Base-by-base conservation (phyloP, 768 basidiomycete species). In the Strobilomyces echinocephalus region DNA sequence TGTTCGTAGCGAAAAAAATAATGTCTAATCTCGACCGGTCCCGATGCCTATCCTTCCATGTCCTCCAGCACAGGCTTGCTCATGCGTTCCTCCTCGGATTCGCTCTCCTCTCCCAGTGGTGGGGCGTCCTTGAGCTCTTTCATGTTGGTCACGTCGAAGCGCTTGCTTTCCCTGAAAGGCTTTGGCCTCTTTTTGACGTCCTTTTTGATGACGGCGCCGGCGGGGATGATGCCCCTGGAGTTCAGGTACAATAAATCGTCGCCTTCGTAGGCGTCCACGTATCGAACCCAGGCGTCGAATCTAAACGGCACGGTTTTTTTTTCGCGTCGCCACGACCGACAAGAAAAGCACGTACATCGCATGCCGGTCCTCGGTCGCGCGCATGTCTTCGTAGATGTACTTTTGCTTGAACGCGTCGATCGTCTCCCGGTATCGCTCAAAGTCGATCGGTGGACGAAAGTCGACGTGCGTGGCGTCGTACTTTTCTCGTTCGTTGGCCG, bases 351-450 rank as follows among this genome's bases (percentile, higher is more conserved):
- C 93, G 56, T 61, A 93, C 91, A 90, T 72, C 52, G 84, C 88
- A 60, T 80, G 76, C 16, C 76, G 79, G 56, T 90, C 84, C 69
- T 99, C 97, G 26, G 92, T 84, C 55, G 78, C 73, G 44, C 93
- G 81, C 87, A 98, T 89, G 57, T 83, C 82, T 58, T 87, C 78
- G 63, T 97, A 97, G 31, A 99, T 95, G 58, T 81, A 80, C 61
- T 79, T 77, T 63, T 88, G 76, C 72, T 97, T 97, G 76, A 99
- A 98, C 18, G 68, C 75, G 38, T 87, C 78, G 49, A 98, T 92
- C 54, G 74, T 67, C 16, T 82, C 80, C n/a, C 73, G 72, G 65
- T 91, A 78, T 36, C 72, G 63, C 38, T 82, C 83, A 59, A 94
- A 91, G 60, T 87, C 80, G 62, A 95, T 87, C 2, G 77, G 74